phyloP scores from a whole-genome alignment of 2,329 filamentous ascomycete genomes.

The Xylaria sp. region DNA sequence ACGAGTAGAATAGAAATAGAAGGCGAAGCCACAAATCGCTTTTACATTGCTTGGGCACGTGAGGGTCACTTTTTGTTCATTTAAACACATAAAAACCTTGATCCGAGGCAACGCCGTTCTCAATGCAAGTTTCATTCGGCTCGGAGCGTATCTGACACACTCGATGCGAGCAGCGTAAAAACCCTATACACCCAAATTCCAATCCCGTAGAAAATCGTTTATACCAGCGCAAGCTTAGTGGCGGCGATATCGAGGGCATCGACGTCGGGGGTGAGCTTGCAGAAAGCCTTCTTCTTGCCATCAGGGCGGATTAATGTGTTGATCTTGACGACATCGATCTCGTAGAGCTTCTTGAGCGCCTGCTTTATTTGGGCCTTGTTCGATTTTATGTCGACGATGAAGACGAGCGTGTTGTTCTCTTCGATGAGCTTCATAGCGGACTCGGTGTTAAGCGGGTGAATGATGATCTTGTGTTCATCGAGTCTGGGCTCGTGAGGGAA shows the following conservation, averaged over 20 bases:
- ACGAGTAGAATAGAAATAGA: conserved; percentile 28
- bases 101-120: conserved; percentile 51
- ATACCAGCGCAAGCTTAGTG: conserved; percentile 98
- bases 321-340: conserved; percentile 98
- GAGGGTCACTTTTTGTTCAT: conserved; percentile 50
- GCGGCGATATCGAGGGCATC: conserved; percentile 99
- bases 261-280: conserved; percentile 93
- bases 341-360: conserved; percentile 98
- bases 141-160: conserved; percentile 42
- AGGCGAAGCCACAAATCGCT: conserved; percentile 17
- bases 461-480: conserved; percentile 96
- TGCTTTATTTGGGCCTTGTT: conserved; percentile 99
- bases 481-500: conserved; percentile 89
- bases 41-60: conserved; percentile 36
- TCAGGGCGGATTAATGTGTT: conserved; percentile 89
- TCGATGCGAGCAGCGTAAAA: conserved; percentile 41
- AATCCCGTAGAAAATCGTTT: conserved; percentile 57
- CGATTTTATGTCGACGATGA: conserved; percentile 96
- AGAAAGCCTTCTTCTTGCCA: conserved; percentile 90
- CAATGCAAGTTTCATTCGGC: conserved; percentile 49
- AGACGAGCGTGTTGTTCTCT: conserved; percentile 97
- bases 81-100: conserved; percentile 51
- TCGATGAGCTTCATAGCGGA: conserved; percentile 99
- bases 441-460: conserved; percentile 99
- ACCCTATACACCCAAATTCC: conserved; percentile 37